These are phyloP conservation scores for Gaeumannomyces sp. DNA, from an alignment of 2,329 filamentous ascomycete species.

Conservation along the genomic window DNA sequence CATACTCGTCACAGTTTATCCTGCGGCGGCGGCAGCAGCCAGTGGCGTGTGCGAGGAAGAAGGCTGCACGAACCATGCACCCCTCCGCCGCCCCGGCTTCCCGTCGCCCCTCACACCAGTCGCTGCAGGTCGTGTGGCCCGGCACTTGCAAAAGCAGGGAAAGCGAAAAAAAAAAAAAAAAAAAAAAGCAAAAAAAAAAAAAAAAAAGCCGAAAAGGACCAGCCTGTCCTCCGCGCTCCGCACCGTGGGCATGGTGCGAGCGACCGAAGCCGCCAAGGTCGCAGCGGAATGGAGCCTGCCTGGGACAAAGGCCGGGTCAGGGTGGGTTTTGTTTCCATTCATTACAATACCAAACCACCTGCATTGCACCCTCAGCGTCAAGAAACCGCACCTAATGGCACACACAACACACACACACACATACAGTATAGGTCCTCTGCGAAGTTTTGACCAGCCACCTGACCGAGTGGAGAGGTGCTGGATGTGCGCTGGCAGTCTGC, in stretches of 20 bases:
- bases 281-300: background rate
- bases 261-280: background rate
- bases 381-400: background rate
- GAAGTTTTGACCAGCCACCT: background rate
- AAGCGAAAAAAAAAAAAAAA: constrained; percentile 1
- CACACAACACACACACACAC: background rate
- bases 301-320: background rate
- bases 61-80: background rate
- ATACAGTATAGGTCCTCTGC: background rate
- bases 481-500: background rate
- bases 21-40: background rate
- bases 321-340: background rate
- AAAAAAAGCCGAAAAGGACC: background rate
- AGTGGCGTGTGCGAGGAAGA: background rate
- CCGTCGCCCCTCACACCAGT: background rate
- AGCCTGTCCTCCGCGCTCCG: background rate
- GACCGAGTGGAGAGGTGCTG: background rate
- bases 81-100: background rate
- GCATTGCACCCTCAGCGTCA: too few relatives aligned
- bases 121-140: background rate
- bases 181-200: background rate
- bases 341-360: background rate
- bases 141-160: constrained; percentile 11
- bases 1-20: background rate
- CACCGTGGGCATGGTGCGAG: background rate